Base-by-base conservation (phyloP, 164 flowering plant species). In the Platanus orientalis region DNA sequence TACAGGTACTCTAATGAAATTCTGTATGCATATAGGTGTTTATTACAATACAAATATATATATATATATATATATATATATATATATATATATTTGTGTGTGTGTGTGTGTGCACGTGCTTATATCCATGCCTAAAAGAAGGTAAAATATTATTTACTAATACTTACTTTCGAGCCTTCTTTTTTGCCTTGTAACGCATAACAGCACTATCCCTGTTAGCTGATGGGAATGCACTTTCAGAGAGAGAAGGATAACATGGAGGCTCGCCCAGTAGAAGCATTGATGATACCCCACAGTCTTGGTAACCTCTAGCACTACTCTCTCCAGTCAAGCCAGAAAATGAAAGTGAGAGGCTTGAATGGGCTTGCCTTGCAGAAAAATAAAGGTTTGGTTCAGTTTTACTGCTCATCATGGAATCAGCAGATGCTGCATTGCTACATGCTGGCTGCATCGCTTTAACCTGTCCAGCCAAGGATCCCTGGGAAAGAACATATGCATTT, bases 141-240 rank as follows among this genome's bases (percentile, higher is more conserved):
- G n/a, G n/a, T n/a, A n/a, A n/a, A n/a, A n/a, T n/a, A n/a, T n/a
- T n/a, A n/a, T n/a, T n/a, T n/a, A n/a, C n/a, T n/a, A 51, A 23
- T 14, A 78, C 94, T 82, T 75, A 88, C 97, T 82, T 85, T 63
- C 91, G 91, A n/a, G 84, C 55, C 78, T 90, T 88, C 80, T 88
- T 90, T 80, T 90, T 90, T 74, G 88, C 97, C 80, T 76, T 84
- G 71, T 90, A 90, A 24, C 93, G 95, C 85, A 82, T 60, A 32
- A 90, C 97, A 61, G 97, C 97, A 74, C 77, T 69, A 66, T 67
- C 82, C 69, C 97, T 78, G 69, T 64, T 81, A 62, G 73, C 71
- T 27, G 86, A 69, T 54, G 81, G 70, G 21, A 58, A 56, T 42
- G 86, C 69, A 67, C 36, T 75, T 47, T 91, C 89, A 45, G 79